Percentiles rank a stretch among this genome's conserved stretches.
phyloP scores from a whole-genome alignment of 208 protist genomes.

The Leishmania gerbilli region DNA sequence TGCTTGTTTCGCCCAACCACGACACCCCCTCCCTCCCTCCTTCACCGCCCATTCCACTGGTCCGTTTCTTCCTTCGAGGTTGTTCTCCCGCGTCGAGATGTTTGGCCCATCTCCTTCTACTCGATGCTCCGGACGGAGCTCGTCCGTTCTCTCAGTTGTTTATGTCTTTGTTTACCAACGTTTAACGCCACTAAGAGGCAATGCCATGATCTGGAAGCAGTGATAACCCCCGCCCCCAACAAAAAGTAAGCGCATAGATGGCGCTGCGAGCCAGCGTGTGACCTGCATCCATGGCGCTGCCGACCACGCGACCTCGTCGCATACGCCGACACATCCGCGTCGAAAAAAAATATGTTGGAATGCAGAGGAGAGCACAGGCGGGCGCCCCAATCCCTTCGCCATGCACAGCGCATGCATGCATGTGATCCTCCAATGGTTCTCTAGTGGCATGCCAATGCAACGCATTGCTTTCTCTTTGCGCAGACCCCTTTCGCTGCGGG shows the following conservation, averaged over 20 bases:
- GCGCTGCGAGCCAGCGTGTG: neutral
- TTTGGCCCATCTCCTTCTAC: neutral
- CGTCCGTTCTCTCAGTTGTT: neutral
- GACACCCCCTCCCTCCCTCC: neutral
- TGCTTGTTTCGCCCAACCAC: neutral
- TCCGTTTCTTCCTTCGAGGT: neutral
- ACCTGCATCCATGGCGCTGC: neutral
- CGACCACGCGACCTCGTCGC: neutral
- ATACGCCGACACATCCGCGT: neutral
- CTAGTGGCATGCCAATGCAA: neutral
- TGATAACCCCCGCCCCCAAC: neutral
- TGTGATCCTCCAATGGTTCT: neutral
- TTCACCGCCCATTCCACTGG: neutral
- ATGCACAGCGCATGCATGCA: neutral
- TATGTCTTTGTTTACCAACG: neutral
- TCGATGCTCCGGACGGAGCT: neutral
- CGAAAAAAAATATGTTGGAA: neutral
- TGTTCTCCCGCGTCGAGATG: neutral
- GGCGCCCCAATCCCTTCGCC: neutral
- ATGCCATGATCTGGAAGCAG: neutral
- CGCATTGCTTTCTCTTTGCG: neutral
- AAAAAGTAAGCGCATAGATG: neutral
- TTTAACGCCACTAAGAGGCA: constrained; percentile 4
- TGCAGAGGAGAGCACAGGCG: neutral
- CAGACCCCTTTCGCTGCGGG: neutral